Base-by-base conservation (phyloP, 345 rosid genomes). In the Lumnitzera racemosa region DNA sequence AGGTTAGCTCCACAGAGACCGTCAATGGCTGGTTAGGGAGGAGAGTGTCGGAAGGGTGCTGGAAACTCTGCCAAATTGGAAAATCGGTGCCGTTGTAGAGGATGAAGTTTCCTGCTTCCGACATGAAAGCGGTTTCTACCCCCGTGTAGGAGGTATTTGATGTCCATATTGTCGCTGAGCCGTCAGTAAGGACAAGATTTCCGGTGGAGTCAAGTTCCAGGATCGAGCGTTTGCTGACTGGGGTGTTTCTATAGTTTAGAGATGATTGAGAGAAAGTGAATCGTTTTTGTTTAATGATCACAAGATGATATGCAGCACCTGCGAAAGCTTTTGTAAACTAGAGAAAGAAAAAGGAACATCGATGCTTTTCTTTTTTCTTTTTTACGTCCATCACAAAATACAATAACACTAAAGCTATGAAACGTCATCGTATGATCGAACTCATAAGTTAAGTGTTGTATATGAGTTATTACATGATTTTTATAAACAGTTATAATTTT, bases 11-110 rank as follows among this genome's bases (percentile, higher is more conserved):
- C 20, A 79, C 70, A 23, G 95, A 78, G 58, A 68, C 98, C 12
- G 83, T 72, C 49, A 92, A 76, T 55, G 85, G 91, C 67, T 92
- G 98, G 73, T 83, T 82, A 9, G 98, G 96, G 23, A 89, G 85
- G 53, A 92, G 83, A 20, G 89, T 89, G 57, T 92, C 96, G 0
- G 96, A 80, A 10, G 98, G 98, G 62, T 89, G 83, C 2, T 67
- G 60, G 69, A 92, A 92, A 70, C 91, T 87, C 59, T 92, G 85
- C 98, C 98, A 92, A 2, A 70, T 76, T 49, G 74, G 54, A 25
- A 43, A 72, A 68, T 75, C 72, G 55, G 65, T 57, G 17, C 67
- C 11, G 48, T 80, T 67, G 58, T 64, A 70, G 49, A 92, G 91
- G 58, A 87, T 67, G 63, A 92, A 80, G 77, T 89, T 91, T 59